Conservation (phyloP, 106 monocot genomes). For the Dendrobium officinale region DNA sequence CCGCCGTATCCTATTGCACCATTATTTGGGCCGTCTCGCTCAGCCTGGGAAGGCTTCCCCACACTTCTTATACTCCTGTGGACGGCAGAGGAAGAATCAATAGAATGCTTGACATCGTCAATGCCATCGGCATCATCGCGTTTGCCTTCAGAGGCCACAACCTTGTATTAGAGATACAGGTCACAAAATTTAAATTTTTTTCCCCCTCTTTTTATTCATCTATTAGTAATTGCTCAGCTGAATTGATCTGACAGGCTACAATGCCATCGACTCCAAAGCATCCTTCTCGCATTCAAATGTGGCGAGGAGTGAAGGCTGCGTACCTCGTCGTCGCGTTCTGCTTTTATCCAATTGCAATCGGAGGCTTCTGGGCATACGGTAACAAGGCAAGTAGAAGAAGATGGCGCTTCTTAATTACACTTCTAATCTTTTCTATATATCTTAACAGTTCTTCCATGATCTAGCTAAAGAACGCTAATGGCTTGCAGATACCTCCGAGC, state of each 20-base stretch:
- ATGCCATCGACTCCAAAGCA: slow-evolving; percentile 81
- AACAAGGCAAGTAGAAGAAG: slow-evolving; percentile 34
- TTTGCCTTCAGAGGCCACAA: slow-evolving; percentile 94
- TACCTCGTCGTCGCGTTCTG: slow-evolving; percentile 53
- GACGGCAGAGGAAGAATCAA: slow-evolving; percentile 15
- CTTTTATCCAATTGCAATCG: slow-evolving; percentile 70
- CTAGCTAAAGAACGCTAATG: background rate
- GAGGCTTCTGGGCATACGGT: slow-evolving; percentile 91
- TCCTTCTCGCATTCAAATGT: slow-evolving; percentile 78
- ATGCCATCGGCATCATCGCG: slow-evolving; percentile 72
- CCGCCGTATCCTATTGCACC: slow-evolving; percentile 76
- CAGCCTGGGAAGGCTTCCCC: slow-evolving; percentile 27
- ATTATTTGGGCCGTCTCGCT: slow-evolving; percentile 73
- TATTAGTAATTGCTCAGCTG: background rate
- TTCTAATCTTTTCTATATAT: too few species aligned
- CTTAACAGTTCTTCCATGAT: too few species aligned
- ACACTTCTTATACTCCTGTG: slow-evolving; percentile 37
- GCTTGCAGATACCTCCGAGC: slow-evolving; percentile 61
- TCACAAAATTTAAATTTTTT: background rate
- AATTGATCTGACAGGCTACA: slow-evolving; percentile 36
- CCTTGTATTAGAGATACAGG: slow-evolving; percentile 87
- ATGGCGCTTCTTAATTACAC: too few species aligned
- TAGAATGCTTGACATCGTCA: slow-evolving; percentile 31
- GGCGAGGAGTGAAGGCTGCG: slow-evolving; percentile 72
- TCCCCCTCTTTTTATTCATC: too few species aligned